A percentile compares a stretch with the other conserved stretches of the same genome.
phyloP scores from a whole-genome alignment of 208 protist genomes.

The Crithidia bombi region DNA sequence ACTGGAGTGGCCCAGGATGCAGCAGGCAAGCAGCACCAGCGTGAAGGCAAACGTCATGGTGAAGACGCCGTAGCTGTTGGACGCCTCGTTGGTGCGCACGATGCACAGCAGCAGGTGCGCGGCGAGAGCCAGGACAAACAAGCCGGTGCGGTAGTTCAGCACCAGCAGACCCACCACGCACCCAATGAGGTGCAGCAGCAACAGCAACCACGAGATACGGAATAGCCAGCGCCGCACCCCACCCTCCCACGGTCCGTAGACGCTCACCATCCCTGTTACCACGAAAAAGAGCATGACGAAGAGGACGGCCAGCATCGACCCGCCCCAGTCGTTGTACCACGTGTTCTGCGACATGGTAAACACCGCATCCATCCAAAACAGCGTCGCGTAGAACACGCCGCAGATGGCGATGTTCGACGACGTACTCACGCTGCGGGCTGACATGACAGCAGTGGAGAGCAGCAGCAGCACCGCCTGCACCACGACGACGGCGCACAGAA shows the following conservation, averaged over 20 bases:
- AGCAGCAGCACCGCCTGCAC: conserved; percentile 39
- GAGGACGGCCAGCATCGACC: conserved; percentile 45
- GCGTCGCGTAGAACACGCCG: conserved; percentile 44
- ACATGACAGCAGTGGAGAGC: conserved; percentile 40
- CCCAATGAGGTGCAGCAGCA: conserved; percentile 52
- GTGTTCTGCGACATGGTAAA: conserved; percentile 52
- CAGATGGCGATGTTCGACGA: conserved; percentile 48
- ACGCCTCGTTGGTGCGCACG: conserved; percentile 50
- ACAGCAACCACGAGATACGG: conserved; percentile 45
- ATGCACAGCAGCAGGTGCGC: conserved; percentile 56
- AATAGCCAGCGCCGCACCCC: conserved; percentile 46
- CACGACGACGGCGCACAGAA: conserved; percentile 46
- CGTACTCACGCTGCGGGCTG: conserved; percentile 32
- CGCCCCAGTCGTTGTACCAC: conserved; percentile 47
- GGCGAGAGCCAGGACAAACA: conserved; percentile 60
- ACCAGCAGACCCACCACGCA: conserved; percentile 51
- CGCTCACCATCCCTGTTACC: conserved; percentile 40
- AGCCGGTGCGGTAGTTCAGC: conserved; percentile 52
- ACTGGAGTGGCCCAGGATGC: conserved; percentile 46
- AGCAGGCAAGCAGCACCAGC: conserved; percentile 53
- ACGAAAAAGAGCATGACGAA: conserved; percentile 53
- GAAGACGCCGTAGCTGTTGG: conserved; percentile 57
- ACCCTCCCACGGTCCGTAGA: conserved; percentile 51
- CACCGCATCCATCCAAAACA: conserved; percentile 62
- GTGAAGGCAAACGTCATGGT: conserved; percentile 35